Base-by-base conservation (phyloP, 768 basidiomycete genomes). In the Sistotremastrum suecicum region DNA sequence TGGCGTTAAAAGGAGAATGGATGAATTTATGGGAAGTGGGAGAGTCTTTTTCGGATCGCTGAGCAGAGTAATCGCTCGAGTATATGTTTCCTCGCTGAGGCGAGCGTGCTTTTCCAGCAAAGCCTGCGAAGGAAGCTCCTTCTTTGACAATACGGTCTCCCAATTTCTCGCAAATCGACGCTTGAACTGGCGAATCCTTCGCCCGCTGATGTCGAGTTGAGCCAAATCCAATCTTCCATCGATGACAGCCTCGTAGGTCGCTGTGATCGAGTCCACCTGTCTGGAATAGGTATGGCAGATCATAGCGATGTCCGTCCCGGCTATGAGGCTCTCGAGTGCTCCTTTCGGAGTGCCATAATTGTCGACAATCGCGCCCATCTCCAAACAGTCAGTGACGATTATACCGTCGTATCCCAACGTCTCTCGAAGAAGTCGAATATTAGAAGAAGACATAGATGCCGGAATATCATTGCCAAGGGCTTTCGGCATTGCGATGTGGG, bases 271-370 rank as follows among this genome's bases (percentile, higher is more conserved):
- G 0, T 69, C 72, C 8, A 59, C 60, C 50, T 83, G 80, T 47
- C 66, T 58, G 9, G 59, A 61, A 45, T 74, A 69, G 5, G 68
- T 74, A 53, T 83, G 83, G 50, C 81, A 84, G 37, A 81, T 73
- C 82, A 84, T 83, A 3, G 65, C 78, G n/a, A 84, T 60, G 47
- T 84, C 83, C 10, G 76, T 76, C 3, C 81, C 81, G 0, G 82
- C 80, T 41, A 64, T 62, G 38, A 83, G 54, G 4, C 74, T 71
- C 48, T 66, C 56, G 11, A 81, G 68, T 0, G 78, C 75, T 4
- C 78, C 80, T 37, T 64, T 65, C 45, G 70, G 67, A 3, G 69
- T 61, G 5, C 76, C 76, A 48, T 61, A 63, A 11, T 63, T 62
- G 31, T 69, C 65, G 0, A 75, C 69, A 10, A 83, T 71, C 7